Percentiles rank a stretch among this genome's conserved stretches.
phyloP scores from a whole-genome alignment of 371 early-diverging fungal genomes.

The Rhizomucor miehei region DNA sequence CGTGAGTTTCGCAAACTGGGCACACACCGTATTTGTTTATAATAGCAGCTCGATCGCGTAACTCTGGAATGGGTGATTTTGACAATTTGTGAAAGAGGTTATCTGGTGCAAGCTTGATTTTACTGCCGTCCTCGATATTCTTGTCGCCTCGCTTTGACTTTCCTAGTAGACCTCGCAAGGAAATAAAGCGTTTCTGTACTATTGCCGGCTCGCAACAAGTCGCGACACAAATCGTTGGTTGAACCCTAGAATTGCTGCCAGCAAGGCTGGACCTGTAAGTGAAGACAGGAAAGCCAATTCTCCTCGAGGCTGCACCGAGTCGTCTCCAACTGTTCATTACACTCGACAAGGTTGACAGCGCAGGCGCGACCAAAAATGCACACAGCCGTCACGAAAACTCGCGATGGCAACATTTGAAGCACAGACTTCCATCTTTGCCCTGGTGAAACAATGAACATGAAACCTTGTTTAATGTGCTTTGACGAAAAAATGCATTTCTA shows the following conservation, averaged over 20 bases:
- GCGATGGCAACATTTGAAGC: no score
- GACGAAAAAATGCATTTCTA: neutral
- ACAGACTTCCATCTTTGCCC: no score
- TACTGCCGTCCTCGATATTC: constrained; percentile 4
- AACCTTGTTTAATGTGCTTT: no score
- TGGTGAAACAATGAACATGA: no score
- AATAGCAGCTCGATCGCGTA: constrained; percentile 66
- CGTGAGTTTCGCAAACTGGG: constrained; percentile 66
- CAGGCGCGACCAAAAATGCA: no score
- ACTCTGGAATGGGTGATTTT: constrained; percentile 68
- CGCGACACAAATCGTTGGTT: neutral
- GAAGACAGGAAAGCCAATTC: no score
- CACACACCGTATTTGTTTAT: constrained; percentile 71
- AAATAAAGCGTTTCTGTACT: constrained; percentile 19
- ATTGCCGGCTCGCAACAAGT: neutral
- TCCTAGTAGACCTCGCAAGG: constrained; percentile 31
- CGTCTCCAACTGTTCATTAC: no score
- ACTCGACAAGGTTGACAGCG: no score
- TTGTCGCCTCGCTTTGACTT: constrained; percentile 3
- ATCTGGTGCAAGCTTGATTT: constrained; percentile 48
- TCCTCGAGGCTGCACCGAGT: no score
- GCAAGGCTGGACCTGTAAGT: no score
- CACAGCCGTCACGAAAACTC: no score
- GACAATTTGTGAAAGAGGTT: constrained; percentile 73
- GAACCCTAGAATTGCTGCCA: no score